Evolutionary conservation across 2,329 filamentous ascomycete species (phyloP).

Genomic region (Ophiostoma tasmaniense): DNA sequence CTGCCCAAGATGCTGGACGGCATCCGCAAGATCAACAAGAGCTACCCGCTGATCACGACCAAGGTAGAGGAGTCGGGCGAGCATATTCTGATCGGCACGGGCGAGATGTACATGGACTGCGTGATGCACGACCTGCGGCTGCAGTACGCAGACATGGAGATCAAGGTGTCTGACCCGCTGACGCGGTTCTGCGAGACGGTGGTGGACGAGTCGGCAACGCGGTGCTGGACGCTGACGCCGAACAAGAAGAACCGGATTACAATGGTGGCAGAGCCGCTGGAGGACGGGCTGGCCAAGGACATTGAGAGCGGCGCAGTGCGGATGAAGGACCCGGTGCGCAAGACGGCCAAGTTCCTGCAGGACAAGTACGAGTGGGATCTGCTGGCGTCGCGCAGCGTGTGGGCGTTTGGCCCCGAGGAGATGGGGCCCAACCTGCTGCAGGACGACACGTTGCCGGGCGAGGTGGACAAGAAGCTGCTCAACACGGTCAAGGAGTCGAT

Average conservation of each 20-base stretch:
- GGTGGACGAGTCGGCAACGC: slow-evolving; percentile 92
- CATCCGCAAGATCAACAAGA: slow-evolving; percentile 93
- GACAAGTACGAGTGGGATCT: slow-evolving; percentile 97
- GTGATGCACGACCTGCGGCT: slow-evolving; percentile 88
- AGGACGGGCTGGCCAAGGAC: slow-evolving; percentile 88
- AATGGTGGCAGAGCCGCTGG: slow-evolving; percentile 93
- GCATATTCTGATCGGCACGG: slow-evolving; percentile 88
- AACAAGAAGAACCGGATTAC: slow-evolving; percentile 99
- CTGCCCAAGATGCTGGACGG: slow-evolving; percentile 98
- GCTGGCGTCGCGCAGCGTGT: slow-evolving; percentile 87
- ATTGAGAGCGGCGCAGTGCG: slow-evolving; percentile 86
- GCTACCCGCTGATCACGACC: slow-evolving; percentile 87
- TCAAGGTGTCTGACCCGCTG: slow-evolving; percentile 96
- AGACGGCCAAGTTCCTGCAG: slow-evolving; percentile 94
- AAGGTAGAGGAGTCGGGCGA: slow-evolving; percentile 98
- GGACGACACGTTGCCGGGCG: slow-evolving; percentile 88
- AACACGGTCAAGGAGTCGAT: slow-evolving; percentile 84
- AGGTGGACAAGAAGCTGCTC: slow-evolving; percentile 88
- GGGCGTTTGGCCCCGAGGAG: slow-evolving; percentile 96
- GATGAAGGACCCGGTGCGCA: slow-evolving; percentile 85
- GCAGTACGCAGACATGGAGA: slow-evolving; percentile 97
- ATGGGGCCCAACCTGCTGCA: slow-evolving; percentile 91
- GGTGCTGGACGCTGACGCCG: slow-evolving; percentile 94
- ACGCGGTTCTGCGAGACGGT: slow-evolving; percentile 97
- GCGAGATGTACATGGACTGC: slow-evolving; percentile 99